Evolutionary conservation across 495 filamentous ascomycete genomes (phyloP), one percentile per base, ranked within the genome.

Genomic region (Aspergillus sclerotiicarbonarius): DNA sequence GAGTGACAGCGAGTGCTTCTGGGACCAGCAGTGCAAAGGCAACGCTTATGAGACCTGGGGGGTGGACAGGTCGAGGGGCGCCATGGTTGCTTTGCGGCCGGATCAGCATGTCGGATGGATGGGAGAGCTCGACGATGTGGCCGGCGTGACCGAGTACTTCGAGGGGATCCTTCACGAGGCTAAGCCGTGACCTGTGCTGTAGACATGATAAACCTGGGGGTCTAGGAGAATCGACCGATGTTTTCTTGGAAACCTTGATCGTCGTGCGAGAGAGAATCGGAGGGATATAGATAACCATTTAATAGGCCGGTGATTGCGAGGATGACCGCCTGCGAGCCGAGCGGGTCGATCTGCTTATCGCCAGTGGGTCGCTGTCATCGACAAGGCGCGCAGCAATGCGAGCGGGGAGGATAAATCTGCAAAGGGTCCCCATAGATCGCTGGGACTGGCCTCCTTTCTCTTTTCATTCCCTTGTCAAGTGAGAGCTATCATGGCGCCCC

Each of bases 21-120:
- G 87, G 64, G 79, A 87, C 54, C 81, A 78, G 0, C 74, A 82
- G 57, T 69, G 66, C 46, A 60, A 69, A 48, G 87, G 86, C 0
- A 68, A 79, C 41, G 85, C 82, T 6, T 89, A 89, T 69, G 76
- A 78, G 47, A 78, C 74, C 4, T 86, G 82, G 61, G 88, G 83
- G 0, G 77, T 89, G 3, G 79, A 88, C 61, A 68, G 62, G 44
- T 72, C 80, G 53, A 76, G 62, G n/a, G 87, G 87, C 0, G 84
- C 81, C 54, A 67, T 87, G 8, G 80, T 88, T 8, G 73, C 84
- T 48, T 21, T 77, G 13, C 64, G 85, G 30, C 87, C 86, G 4
- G 87, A 89, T 75, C 82, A 85, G 61, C 84, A 89, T 69, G 81
- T 88, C 33, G 80, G 80, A 1, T 85, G 76, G 77, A 73, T 85